Percentiles rank a stretch among this genome's conserved stretches.
Evolutionary conservation across 108 stramenopile genomes (phyloP).

Genomic region (Cyclostephanos tholiformis): DNA sequence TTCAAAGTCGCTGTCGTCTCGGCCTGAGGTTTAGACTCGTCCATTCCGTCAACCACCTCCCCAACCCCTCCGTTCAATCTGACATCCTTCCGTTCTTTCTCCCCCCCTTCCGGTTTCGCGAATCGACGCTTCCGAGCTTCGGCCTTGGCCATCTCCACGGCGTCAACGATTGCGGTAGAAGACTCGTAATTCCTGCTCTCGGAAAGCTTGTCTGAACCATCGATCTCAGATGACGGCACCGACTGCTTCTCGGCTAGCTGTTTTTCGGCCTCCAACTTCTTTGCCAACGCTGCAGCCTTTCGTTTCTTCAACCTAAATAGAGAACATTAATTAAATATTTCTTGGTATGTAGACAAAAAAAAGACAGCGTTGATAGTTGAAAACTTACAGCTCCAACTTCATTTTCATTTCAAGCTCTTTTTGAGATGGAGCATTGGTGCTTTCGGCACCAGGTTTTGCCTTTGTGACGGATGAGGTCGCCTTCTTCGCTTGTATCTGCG

Average conservation of each 20-base stretch:
- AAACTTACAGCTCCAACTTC: conserved; percentile 32
- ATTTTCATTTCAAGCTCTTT: conserved; percentile 38
- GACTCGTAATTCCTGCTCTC: not conserved
- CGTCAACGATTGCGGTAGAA: not conserved
- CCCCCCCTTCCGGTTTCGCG: not conserved
- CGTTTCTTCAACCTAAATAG: conserved; percentile 26
- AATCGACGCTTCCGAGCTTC: not conserved
- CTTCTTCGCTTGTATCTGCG: conserved; percentile 1
- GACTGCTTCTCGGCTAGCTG: conserved; percentile 27
- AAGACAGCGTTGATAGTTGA: not conserved
- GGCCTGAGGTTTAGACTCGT: not conserved
- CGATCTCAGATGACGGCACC: conserved; percentile 4
- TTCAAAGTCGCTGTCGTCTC: conserved; percentile 11
- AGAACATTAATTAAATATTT: not conserved
- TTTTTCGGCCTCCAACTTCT: conserved; percentile 29
- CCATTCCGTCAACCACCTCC: no score
- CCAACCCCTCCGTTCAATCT: no score
- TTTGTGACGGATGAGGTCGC: not conserved
- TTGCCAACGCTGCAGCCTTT: conserved; percentile 26
- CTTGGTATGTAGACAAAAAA: not conserved
- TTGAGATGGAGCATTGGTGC: conserved; percentile 3
- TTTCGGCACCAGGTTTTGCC: conserved; percentile 7
- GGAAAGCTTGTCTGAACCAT: conserved; percentile 5
- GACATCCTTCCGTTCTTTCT: no score
- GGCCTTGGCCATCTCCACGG: not conserved